Conservation (phyloP, 768 basidiomycete species). For the Ramaria sp. region DNA sequence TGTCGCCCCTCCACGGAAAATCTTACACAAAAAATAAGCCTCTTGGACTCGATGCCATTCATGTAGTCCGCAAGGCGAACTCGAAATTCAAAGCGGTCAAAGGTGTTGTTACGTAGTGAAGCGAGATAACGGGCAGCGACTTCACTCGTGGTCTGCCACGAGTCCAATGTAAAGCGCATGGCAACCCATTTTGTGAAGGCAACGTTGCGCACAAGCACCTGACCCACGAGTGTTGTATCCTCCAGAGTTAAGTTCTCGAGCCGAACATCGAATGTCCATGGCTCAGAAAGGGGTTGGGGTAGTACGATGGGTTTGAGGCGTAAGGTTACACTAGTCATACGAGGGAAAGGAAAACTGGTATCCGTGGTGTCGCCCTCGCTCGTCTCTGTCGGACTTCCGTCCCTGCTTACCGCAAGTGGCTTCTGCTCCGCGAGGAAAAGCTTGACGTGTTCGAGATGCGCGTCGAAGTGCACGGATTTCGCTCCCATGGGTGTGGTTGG, state of each 20-base stretch:
- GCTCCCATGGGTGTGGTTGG: conserved; percentile 65
- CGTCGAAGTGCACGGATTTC: conserved; percentile 89
- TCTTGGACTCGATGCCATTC: conserved; percentile 66
- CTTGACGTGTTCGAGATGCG: conserved; percentile 87
- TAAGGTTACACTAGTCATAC: not conserved
- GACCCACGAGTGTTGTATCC: conserved; percentile 46
- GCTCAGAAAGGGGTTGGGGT: not conserved
- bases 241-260: not conserved
- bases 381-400: conserved; percentile 71
- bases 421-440: conserved; percentile 92
- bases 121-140: conserved; percentile 64
- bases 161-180: conserved; percentile 86
- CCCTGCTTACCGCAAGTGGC: conserved; percentile 90
- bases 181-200: conserved; percentile 82
- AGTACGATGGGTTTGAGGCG: not conserved
- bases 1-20: conserved; percentile 63
- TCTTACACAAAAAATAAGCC: conserved; percentile 66
- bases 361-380: conserved; percentile 48
- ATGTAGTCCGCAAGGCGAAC: conserved; percentile 59
- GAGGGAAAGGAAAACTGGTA: not conserved
- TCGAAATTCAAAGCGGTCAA: conserved; percentile 69
- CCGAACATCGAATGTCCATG: conserved; percentile 7
- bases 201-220: conserved; percentile 71
- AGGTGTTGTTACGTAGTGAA: conserved; percentile 23
- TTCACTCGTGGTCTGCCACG: conserved; percentile 94